These are phyloP conservation scores for Septoria linicola DNA, from an alignment of 2,329 filamentous ascomycete species.

Conservation along the genomic window DNA sequence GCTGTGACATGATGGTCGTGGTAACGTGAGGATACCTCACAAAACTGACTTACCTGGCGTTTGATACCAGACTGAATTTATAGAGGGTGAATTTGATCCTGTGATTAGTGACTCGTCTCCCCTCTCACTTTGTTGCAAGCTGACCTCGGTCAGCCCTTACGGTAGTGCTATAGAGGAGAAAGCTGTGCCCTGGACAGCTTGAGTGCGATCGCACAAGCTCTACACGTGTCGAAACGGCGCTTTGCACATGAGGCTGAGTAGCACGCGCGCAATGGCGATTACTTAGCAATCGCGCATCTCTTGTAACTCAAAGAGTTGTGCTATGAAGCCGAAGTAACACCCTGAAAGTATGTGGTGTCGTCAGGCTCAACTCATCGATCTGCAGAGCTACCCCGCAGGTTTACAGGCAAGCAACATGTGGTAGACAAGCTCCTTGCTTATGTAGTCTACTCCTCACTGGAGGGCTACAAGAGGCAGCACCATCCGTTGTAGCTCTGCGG, in stretches of 20 bases:
- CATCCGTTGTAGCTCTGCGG: slow-evolving; percentile 8
- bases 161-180: background rate
- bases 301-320: background rate
- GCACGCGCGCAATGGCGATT: background rate
- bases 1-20: slow-evolving; percentile 18
- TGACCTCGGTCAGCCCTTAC: slow-evolving; percentile 12
- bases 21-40: background rate
- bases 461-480: slow-evolving; percentile 3
- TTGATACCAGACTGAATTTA: too few species aligned
- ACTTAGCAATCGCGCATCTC: slow-evolving; percentile 3
- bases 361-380: slow-evolving; percentile 10
- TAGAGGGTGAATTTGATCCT: background rate
- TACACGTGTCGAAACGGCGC: background rate
- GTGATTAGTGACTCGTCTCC: background rate
- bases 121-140: background rate
- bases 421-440: slow-evolving; percentile 15
- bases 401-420: slow-evolving; percentile 9
- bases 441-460: slow-evolving; percentile 12
- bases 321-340: slow-evolving; percentile 13
- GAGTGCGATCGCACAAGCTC: slow-evolving; percentile 5
- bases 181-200: slow-evolving; percentile 4
- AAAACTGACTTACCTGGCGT: too few species aligned
- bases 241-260: background rate
- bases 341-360: slow-evolving; percentile 3
- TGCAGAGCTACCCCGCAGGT: slow-evolving; percentile 20